Evolutionary conservation across 768 basidiomycete genomes (phyloP).

Genomic region (Clavaria fumosa): DNA sequence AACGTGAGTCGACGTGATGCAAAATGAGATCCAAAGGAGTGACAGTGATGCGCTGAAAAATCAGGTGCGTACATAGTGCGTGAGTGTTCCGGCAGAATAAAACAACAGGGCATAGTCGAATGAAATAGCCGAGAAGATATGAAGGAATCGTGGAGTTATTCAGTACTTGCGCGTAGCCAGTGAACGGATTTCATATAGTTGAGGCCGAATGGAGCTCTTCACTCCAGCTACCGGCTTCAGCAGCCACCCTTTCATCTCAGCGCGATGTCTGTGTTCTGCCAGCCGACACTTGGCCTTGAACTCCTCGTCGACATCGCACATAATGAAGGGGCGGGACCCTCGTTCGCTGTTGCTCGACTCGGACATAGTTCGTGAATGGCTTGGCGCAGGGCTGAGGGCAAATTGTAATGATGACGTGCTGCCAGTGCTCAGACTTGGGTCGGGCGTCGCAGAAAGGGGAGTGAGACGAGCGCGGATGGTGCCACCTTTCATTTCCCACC

Average conservation of each 20-base stretch:
- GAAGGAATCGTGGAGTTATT: no score
- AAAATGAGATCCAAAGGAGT: slow-evolving; percentile 10
- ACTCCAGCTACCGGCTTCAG: slow-evolving; percentile 23
- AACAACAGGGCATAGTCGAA: no score
- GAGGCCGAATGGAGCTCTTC: slow-evolving; percentile 39
- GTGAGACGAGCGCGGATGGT: slow-evolving; percentile 64
- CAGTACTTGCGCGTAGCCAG: slow-evolving; percentile 76
- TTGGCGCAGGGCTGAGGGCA: slow-evolving; percentile 44
- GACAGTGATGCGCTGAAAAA: slow-evolving; percentile 11
- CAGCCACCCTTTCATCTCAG: slow-evolving; percentile 78
- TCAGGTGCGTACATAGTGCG: slow-evolving; percentile 8
- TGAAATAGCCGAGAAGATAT: no score
- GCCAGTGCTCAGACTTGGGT: slow-evolving; percentile 10
- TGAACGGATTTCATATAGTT: slow-evolving; percentile 70
- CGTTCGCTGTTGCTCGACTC: slow-evolving; percentile 70
- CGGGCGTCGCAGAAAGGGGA: no score
- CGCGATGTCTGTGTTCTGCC: slow-evolving; percentile 71
- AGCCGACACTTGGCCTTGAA: slow-evolving; percentile 56
- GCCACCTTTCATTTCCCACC: slow-evolving; percentile 58
- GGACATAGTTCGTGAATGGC: slow-evolving; percentile 50
- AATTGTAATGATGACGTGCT: slow-evolving; percentile 20
- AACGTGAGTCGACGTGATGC: slow-evolving; percentile 1
- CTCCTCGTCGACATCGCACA: slow-evolving; percentile 61
- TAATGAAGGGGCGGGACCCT: slow-evolving; percentile 65
- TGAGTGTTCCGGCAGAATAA: no score